Conservation (phyloP, 371 early-diverging fungal genomes). For the Mortierella sp. region DNA sequence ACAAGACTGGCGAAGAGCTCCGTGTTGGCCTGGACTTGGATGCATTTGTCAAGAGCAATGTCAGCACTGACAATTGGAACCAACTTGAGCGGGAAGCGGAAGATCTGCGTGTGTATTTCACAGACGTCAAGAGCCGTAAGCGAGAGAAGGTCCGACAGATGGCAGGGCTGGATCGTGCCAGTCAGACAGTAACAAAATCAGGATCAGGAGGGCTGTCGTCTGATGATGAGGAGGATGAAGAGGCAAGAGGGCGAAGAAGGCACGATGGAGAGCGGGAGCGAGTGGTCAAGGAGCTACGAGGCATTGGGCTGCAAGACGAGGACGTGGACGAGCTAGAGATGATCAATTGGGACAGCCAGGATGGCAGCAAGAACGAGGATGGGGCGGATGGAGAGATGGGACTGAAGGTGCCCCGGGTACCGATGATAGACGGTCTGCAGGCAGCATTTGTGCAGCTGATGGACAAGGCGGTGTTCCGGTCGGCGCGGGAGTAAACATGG, state of each 20-base stretch:
- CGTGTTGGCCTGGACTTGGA: constrained; percentile 34
- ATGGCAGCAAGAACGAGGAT: constrained; percentile 3
- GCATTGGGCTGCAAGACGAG: constrained; percentile 39
- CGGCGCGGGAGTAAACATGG: constrained; percentile 46
- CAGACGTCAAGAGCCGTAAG: constrained; percentile 36
- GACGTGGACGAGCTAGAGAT: constrained; percentile 50
- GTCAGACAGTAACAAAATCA: too few relatives aligned
- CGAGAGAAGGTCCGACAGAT: constrained; percentile 36
- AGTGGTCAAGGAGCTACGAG: constrained; percentile 27
- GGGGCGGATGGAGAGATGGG: constrained; percentile 4
- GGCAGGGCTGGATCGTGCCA: constrained; percentile 36
- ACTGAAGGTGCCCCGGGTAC: constrained; percentile 32
- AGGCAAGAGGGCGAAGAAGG: too few relatives aligned
- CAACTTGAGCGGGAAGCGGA: constrained; percentile 34
- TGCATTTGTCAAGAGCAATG: constrained; percentile 15
- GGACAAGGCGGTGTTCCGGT: constrained; percentile 35
- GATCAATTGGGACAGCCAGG: constrained; percentile 30
- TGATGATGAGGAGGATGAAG: too few relatives aligned
- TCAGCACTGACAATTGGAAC: constrained; percentile 8
- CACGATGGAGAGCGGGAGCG: constrained; percentile 10
- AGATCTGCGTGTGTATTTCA: constrained; percentile 23
- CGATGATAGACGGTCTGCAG: constrained; percentile 30
- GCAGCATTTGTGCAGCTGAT: constrained; percentile 36
- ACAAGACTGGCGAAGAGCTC: constrained; percentile 27
- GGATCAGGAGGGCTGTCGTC: too few relatives aligned